Base-by-base conservation (phyloP, 768 basidiomycete genomes). In the Leccinum subtestaceum region DNA sequence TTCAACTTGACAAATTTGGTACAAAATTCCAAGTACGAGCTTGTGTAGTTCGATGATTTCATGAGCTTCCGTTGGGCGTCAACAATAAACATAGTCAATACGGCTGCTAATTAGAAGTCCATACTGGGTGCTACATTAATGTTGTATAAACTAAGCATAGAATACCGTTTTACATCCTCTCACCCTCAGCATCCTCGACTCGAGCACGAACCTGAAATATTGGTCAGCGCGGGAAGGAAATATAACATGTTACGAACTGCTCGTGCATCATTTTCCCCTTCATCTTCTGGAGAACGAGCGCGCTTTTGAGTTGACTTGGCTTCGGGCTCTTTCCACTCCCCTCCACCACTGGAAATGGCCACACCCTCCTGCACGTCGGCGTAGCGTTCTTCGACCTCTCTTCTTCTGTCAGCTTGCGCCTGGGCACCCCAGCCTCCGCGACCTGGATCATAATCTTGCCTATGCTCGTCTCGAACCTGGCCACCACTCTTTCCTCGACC, bases 401-500 rank as follows among this genome's bases (percentile, higher is more conserved):
- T 82, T 70, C 90, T 80, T 65, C 93, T 80, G 65, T 91, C 89
- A 40, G 85, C 79, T 67, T 93, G 91, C 5, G 89, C 86, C 61
- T 92, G 91, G 5, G 93, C 93, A 65, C 93, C 93, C 92, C 91
- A 95, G 38, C 91, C 93, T 53, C 97, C 97, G 52, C 97, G 85
- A 34, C 97, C 97, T 57, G 94, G 88, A 72, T 98, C 95, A 70
- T 95, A 99, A 73, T 98, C 96, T 70, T 95, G 89, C 62, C 97
- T 78, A 72, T 97, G 97, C 70, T 99, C 97, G 70, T 99, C 97
- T 65, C 96, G 83, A 53, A 95, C 85, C 79, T 97, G 95, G 3
- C 97, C 97, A 32, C 97, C 97, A 63, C 93, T 95, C 75, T 95
- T 98, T 27, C 97, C 97, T 60, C 97, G 80, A 31, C 97, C 97